Percentiles rank a stretch among this genome's conserved stretches.
Evolutionary conservation across 169 alveolate species (phyloP).

Genomic region (Eimeria sp.): DNA sequence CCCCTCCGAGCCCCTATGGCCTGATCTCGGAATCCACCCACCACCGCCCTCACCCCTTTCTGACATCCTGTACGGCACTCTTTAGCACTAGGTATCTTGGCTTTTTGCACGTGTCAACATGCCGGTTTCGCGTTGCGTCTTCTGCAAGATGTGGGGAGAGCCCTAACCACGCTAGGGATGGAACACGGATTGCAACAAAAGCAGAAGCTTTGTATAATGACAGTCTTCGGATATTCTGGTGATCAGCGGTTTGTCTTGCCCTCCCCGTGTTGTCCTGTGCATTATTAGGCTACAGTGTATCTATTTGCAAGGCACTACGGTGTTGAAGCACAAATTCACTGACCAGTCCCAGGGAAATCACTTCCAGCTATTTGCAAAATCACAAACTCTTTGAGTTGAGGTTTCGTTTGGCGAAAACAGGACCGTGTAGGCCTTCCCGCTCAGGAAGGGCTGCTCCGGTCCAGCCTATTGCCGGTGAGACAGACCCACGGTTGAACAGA

Average conservation of each 20-base stretch:
- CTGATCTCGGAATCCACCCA: slow-evolving; percentile 30
- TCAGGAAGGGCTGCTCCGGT: not conserved
- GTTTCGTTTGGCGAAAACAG: not conserved
- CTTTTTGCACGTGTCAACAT: not conserved
- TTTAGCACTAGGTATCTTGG: not conserved
- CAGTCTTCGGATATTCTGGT: not conserved
- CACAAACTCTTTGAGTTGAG: not conserved
- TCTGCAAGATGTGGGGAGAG: not conserved
- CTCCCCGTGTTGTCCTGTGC: not conserved
- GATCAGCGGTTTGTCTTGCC: not conserved
- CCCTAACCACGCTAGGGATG: not conserved
- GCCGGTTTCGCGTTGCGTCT: not conserved
- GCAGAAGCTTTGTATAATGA: not conserved
- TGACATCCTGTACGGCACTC: not conserved
- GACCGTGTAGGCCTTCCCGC: not conserved
- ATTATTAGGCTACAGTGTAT: not conserved
- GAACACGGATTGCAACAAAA: not conserved
- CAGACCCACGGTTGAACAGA: slow-evolving; percentile 31
- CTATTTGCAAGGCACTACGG: not conserved
- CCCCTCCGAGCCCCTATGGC: not conserved
- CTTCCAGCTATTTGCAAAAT: not conserved
- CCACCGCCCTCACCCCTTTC: slow-evolving; percentile 31
- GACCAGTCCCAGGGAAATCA: not conserved
- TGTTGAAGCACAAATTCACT: not conserved
- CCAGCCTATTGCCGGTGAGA: slow-evolving; percentile 27